phyloP scores from a whole-genome alignment of 352 stramenopile genomes.

The Globisporangium polare region DNA sequence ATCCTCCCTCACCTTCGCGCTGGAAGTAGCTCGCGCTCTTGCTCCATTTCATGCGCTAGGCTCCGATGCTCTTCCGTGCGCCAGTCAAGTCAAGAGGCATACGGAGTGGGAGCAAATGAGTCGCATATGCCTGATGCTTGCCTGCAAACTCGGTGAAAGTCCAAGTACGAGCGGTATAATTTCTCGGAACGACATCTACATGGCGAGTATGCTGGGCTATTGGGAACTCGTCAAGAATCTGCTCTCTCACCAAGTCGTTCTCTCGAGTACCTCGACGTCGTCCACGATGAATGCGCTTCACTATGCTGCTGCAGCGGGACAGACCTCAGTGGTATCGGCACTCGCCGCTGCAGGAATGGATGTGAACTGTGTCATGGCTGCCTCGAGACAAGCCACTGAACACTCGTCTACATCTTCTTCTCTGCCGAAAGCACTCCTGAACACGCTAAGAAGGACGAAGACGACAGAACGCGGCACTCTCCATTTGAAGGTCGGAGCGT shows the following conservation, averaged over 20 bases:
- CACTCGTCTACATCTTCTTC: background rate
- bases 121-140: slow-evolving; percentile 34
- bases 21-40: slow-evolving; percentile 31
- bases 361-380: slow-evolving; percentile 37
- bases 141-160: slow-evolving; percentile 26
- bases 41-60: slow-evolving; percentile 24
- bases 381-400: background rate
- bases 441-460: background rate
- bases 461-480: background rate
- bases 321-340: slow-evolving; percentile 35
- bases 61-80: slow-evolving; percentile 2
- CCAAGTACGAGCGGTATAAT: slow-evolving; percentile 37
- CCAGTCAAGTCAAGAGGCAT: slow-evolving; percentile 18
- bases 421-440: background rate
- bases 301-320: slow-evolving; percentile 39
- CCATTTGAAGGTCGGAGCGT: slow-evolving; percentile 22
- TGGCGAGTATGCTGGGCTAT: slow-evolving; percentile 42
- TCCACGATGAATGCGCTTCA: slow-evolving; percentile 45
- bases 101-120: slow-evolving; percentile 37
- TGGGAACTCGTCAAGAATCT: slow-evolving; percentile 44
- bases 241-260: slow-evolving; percentile 42
- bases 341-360: slow-evolving; percentile 53
- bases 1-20: slow-evolving; percentile 45
- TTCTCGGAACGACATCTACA: slow-evolving; percentile 39
- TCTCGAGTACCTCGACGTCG: slow-evolving; percentile 34